A percentile compares a stretch with the other conserved stretches of the same genome.
Evolutionary conservation across 768 basidiomycete species (phyloP).

Genomic region (Lactifluus subvellereus): DNA sequence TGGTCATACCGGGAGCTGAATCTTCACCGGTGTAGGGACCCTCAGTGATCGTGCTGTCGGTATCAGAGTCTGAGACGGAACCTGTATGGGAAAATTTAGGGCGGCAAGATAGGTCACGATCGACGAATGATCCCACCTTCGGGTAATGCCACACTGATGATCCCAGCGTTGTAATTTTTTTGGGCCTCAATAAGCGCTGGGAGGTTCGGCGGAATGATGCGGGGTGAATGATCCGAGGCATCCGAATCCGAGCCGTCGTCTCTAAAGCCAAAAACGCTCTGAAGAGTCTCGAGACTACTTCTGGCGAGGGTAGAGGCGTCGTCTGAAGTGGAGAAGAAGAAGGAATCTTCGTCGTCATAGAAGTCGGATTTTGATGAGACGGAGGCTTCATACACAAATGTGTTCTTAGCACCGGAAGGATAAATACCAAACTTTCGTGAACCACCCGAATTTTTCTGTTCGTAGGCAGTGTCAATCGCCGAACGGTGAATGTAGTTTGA

Average conservation of each 20-base stretch:
- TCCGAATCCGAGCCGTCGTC: slow-evolving; percentile 3
- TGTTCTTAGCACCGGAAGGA: slow-evolving; percentile 20
- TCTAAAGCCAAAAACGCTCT: slow-evolving; percentile 8
- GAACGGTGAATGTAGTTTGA: slow-evolving; percentile 18
- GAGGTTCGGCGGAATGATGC: slow-evolving; percentile 19
- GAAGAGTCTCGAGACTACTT: slow-evolving; percentile 23
- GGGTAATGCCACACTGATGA: slow-evolving; percentile 19
- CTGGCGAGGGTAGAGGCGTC: slow-evolving; percentile 20
- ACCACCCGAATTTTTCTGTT: slow-evolving; percentile 17
- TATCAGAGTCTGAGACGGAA: slow-evolving; percentile 25
- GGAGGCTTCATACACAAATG: slow-evolving; percentile 23
- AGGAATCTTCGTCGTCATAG: slow-evolving; percentile 22
- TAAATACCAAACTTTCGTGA: slow-evolving; percentile 22
- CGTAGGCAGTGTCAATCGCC: slow-evolving; percentile 17
- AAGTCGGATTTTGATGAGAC: slow-evolving; percentile 24
- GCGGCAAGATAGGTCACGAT: background rate
- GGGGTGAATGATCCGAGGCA: slow-evolving; percentile 14
- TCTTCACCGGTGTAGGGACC: slow-evolving; percentile 21
- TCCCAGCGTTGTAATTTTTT: slow-evolving; percentile 16
- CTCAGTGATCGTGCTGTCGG: slow-evolving; percentile 23
- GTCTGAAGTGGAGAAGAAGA: slow-evolving; percentile 21
- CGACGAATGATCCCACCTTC: slow-evolving; percentile 12
- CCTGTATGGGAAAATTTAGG: slow-evolving; percentile 1
- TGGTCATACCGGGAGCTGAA: background rate
- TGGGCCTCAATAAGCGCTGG: slow-evolving; percentile 25